Base-by-base conservation (phyloP, 1,139 yeast genomes). In the Scheffersomyces lignicola region DNA sequence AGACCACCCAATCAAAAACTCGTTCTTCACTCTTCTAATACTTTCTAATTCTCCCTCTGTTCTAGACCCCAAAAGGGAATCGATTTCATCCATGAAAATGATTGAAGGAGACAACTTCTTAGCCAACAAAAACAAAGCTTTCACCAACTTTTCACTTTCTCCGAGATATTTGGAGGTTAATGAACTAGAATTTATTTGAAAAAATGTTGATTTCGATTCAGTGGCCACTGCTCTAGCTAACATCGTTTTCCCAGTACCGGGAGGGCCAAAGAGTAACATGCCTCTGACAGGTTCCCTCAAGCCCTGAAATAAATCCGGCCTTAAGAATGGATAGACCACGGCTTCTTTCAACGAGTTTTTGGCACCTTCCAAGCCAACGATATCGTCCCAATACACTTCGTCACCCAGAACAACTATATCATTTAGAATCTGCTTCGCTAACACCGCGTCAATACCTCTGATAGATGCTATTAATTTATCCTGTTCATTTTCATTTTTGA, bases 181-280 rank as follows among this genome's bases (percentile, higher is more conserved):
- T 7, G 96, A 85, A 1, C 97, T 87, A 2, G 97, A 94, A 47
- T 94, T 83, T 24, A 92, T 90, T 26, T 95, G 81, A 58, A 92
- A 92, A 58, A 92, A 92, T 0, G 97, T 92, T 1, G 96, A 88
- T 44, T 85, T 84, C 10, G 96, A 87, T 61, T 92, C 97, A 0
- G 97, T 90, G 0, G 98, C 98, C 7, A 92, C 97, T 0, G 98
- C 97, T 45, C 97, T 70, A 0, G 97, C 97, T 49, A 92, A 71
- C 97, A 92, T 92, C 0, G 98, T 92, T 51, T 92, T 92, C 43
- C 98, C 98, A 0, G 98, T 92, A 13, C 98, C 98, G 0, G 98
- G 98, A 1, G 98, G 98, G 0, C 98, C 98, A 66, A 92, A 92
- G 22, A 92, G 64, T 18, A 92, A 66, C 96, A 92, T 90, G 7